Evolutionary conservation across 345 rosid genomes (phyloP).

Genomic region (Camelina sativa): DNA sequence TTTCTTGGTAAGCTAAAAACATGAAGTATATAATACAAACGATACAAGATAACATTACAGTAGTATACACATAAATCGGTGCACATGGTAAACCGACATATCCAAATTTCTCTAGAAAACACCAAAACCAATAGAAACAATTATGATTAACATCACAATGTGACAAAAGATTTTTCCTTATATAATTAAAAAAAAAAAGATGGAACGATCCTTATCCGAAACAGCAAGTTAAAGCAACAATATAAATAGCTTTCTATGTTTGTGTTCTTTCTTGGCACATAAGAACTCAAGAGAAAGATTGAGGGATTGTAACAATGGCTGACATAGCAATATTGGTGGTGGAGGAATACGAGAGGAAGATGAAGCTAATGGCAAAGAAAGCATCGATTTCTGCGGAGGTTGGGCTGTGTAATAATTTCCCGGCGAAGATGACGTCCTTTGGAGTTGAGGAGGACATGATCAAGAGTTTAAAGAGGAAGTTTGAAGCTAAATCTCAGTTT

Average conservation of each 20-base stretch:
- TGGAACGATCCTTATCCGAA: slow-evolving; percentile 36
- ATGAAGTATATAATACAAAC: background rate
- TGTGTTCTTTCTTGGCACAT: background rate
- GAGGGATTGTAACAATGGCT: slow-evolving; percentile 12
- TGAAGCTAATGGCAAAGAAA: slow-evolving; percentile 29
- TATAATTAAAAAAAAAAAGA: background rate
- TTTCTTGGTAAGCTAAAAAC: background rate
- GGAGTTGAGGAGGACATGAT: slow-evolving; percentile 19
- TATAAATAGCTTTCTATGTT: slow-evolving; percentile 29
- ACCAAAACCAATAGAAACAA: slow-evolving; percentile 23
- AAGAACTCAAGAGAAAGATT: slow-evolving; percentile 10
- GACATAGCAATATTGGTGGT: slow-evolving; percentile 40
- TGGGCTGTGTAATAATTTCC: slow-evolving; percentile 9
- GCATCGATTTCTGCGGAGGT: slow-evolving; percentile 1
- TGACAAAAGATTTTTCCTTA: too few relatives aligned
- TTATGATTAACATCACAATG: background rate
- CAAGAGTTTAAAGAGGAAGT: slow-evolving; percentile 22
- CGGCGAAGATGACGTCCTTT: slow-evolving; percentile 25
- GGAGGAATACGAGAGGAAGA: slow-evolving; percentile 39
- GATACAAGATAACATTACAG: background rate
- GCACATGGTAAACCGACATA: slow-evolving; percentile 34
- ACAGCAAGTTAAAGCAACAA: background rate
- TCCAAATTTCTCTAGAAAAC: slow-evolving; percentile 33
- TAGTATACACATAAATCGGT: slow-evolving; percentile 3
- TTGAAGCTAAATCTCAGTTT: slow-evolving; percentile 43